phyloP scores from a whole-genome alignment of 495 filamentous ascomycete species.

The Talaromyces thailandensis region DNA sequence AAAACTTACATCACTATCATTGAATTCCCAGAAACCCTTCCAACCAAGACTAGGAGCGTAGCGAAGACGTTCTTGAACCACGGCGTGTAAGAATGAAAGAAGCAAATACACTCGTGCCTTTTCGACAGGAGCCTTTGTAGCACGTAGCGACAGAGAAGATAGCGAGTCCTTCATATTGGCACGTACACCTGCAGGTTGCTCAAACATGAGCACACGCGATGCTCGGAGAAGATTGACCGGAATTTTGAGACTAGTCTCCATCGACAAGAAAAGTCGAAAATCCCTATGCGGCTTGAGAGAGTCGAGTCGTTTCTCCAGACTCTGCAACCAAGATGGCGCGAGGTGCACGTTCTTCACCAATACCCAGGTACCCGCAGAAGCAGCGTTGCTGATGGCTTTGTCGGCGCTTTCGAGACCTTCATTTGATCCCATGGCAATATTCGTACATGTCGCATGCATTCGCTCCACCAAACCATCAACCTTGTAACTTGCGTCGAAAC shows the following conservation, averaged over 20 bases:
- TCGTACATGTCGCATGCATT: slow-evolving; percentile 71
- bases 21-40: slow-evolving; percentile 99
- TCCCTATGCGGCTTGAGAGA: slow-evolving; percentile 89
- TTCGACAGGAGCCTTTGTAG: slow-evolving; percentile 78
- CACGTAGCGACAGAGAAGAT: slow-evolving; percentile 67
- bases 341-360: slow-evolving; percentile 98
- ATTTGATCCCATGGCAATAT: slow-evolving; percentile 98
- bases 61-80: slow-evolving; percentile 89
- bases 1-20: slow-evolving; percentile 87
- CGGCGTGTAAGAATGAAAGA: slow-evolving; percentile 90
- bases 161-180: slow-evolving; percentile 99
- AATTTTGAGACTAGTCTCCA: slow-evolving; percentile 96
- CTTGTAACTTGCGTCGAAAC: slow-evolving; percentile 98
- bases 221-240: slow-evolving; percentile 92
- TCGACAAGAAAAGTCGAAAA: slow-evolving; percentile 93
- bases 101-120: slow-evolving; percentile 85
- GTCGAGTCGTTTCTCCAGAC: slow-evolving; percentile 91
- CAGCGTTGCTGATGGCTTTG: slow-evolving; percentile 89
- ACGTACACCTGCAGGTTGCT: slow-evolving; percentile 91
- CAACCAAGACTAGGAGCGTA: slow-evolving; percentile 93
- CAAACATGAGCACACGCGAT: slow-evolving; percentile 92
- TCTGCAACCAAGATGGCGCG: slow-evolving; percentile 91
- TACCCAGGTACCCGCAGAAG: slow-evolving; percentile 90
- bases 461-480: slow-evolving; percentile 89
- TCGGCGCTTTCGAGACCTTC: slow-evolving; percentile 88